These are phyloP conservation scores for Avena eriantha DNA, from an alignment of 176 grass and related monocot species.

Conservation along the genomic window DNA sequence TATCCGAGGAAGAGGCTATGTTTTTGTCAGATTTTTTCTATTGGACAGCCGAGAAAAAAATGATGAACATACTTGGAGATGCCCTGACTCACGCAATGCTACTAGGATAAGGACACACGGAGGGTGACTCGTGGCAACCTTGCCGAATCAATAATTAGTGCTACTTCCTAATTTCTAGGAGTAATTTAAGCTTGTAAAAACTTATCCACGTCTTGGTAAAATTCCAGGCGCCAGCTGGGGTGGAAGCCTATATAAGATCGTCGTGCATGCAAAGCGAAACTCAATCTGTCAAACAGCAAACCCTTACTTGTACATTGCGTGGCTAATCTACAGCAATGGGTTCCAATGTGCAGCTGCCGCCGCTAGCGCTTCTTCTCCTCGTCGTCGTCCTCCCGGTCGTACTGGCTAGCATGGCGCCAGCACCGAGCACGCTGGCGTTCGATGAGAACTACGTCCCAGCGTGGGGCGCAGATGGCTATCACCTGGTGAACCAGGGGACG, in stretches of 20 bases:
- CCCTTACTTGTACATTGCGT: not conserved
- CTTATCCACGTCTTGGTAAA: too few relatives aligned
- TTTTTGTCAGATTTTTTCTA: too few relatives aligned
- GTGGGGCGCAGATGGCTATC: constrained; percentile 52
- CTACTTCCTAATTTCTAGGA: too few relatives aligned
- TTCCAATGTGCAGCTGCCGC: not conserved
- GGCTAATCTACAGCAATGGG: not conserved
- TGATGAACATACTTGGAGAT: too few relatives aligned
- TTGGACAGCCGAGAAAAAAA: too few relatives aligned
- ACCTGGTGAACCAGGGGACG: constrained; percentile 46
- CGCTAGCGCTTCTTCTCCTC: not conserved
- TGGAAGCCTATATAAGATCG: constrained; percentile 18
- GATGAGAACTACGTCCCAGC: constrained; percentile 58
- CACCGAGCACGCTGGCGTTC: constrained; percentile 33
- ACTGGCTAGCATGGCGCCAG: not conserved
- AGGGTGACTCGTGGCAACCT: too few relatives aligned
- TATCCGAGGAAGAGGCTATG: too few relatives aligned
- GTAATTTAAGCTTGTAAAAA: too few relatives aligned
- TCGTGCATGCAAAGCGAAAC: not conserved
- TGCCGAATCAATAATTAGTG: too few relatives aligned
- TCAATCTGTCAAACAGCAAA: not conserved
- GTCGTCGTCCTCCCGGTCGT: not conserved
- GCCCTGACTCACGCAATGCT: too few relatives aligned
- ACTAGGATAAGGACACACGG: too few relatives aligned
- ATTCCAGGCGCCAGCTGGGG: too few relatives aligned